Conservation (phyloP, 2,329 filamentous ascomycete genomes). For the Neoascochyta sp. region DNA sequence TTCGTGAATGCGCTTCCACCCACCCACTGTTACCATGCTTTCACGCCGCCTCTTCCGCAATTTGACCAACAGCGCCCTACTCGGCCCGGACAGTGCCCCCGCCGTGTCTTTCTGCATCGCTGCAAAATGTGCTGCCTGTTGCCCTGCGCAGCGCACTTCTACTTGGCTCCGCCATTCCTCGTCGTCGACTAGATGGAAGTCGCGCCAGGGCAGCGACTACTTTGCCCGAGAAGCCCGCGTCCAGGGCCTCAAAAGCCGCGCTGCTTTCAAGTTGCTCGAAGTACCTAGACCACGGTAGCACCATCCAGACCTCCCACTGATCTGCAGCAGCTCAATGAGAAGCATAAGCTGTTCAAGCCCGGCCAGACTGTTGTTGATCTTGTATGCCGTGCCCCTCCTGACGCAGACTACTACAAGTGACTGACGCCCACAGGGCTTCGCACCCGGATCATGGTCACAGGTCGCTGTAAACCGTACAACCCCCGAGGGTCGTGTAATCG, state of each 20-base stretch:
- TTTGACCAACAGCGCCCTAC: constrained; percentile 34
- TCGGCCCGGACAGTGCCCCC: constrained; percentile 10
- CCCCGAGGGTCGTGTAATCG: constrained; percentile 75
- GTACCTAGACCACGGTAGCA: too few relatives aligned
- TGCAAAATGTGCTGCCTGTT: constrained; percentile 11
- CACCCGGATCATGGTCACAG: constrained; percentile 65
- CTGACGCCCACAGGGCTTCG: constrained; percentile 75
- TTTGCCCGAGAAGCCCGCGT: constrained; percentile 74
- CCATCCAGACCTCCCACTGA: constrained; percentile 17
- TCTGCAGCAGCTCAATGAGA: constrained; percentile 66
- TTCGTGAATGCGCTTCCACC: too few relatives aligned
- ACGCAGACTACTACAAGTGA: too few relatives aligned
- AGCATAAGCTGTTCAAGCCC: constrained; percentile 71
- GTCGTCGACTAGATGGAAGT: constrained; percentile 72
- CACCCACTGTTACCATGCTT: constrained; percentile 27
- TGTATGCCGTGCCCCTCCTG: constrained; percentile 47
- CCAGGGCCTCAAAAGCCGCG: constrained; percentile 78
- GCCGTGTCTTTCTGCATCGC: constrained; percentile 10
- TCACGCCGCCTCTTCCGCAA: constrained; percentile 37
- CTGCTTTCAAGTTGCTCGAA: constrained; percentile 89
- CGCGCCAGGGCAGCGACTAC: constrained; percentile 68
- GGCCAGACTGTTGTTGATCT: constrained; percentile 89
- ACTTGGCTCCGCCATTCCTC: constrained; percentile 36
- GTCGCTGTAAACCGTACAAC: constrained; percentile 76
- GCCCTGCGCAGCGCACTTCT: constrained; percentile 4